phyloP scores from a whole-genome alignment of 2,329 filamentous ascomycete species.

The Mollisiaceae sp. region DNA sequence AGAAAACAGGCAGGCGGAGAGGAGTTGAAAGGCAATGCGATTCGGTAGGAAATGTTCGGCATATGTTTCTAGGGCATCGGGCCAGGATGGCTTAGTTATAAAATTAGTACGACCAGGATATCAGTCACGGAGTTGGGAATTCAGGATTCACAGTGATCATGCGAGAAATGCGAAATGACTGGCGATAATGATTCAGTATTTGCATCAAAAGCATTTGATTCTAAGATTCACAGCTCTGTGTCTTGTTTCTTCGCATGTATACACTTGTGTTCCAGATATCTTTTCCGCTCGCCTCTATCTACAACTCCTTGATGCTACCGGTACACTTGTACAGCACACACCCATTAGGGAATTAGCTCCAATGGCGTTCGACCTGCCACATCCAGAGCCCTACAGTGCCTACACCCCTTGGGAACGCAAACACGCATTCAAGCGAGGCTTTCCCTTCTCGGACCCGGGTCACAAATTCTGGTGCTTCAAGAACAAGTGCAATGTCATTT shows the following conservation, averaged over 20 bases:
- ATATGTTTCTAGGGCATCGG: neutral
- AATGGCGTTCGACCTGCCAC: neutral
- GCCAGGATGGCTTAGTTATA: neutral
- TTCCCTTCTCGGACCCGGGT: neutral
- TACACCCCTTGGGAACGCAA: conserved; percentile 1
- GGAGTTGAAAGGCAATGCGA: conserved; percentile 5
- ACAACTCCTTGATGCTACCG: neutral
- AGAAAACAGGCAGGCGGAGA: conserved; percentile 11
- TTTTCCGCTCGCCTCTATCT: neutral
- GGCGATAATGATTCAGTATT: neutral
- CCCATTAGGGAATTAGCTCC: neutral
- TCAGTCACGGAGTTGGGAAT: neutral
- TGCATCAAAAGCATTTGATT: conserved; percentile 5
- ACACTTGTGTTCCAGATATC: neutral
- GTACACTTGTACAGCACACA: neutral
- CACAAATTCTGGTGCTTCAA: conserved; percentile 5
- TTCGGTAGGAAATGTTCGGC: neutral
- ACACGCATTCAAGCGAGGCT: neutral
- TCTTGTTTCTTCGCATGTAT: neutral
- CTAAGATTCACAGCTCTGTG: neutral
- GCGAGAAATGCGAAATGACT: neutral
- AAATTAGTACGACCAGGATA: neutral
- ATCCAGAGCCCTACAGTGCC: neutral
- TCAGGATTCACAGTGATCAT: neutral
- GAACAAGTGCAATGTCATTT: neutral